These are phyloP conservation scores for Castanea sativa DNA, from an alignment of 306 rosid species.

Conservation along the genomic window DNA sequence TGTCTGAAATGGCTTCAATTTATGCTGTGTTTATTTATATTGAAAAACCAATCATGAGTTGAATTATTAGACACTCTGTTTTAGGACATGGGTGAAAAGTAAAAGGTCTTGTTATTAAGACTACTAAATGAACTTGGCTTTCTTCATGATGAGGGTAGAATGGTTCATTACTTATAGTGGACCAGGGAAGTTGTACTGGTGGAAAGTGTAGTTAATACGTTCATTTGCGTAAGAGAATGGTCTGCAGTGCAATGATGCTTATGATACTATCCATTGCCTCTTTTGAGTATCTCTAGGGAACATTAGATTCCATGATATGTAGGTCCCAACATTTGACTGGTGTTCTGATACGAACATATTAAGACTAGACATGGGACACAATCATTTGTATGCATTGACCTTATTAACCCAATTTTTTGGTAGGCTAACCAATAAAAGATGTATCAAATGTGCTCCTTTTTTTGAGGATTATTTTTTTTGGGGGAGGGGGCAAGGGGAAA, in stretches of 20 bases:
- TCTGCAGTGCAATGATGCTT: too few species aligned
- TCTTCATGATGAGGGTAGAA: too few species aligned
- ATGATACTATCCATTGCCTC: too few species aligned
- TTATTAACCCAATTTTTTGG: background rate
- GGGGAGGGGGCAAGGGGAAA: background rate
- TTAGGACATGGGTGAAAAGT: too few species aligned
- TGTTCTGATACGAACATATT: background rate
- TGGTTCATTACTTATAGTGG: too few species aligned
- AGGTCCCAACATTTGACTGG: background rate
- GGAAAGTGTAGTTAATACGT: too few species aligned
- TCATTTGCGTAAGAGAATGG: too few species aligned
- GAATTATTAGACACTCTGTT: background rate
- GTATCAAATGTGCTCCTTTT: background rate
- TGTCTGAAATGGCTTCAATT: background rate
- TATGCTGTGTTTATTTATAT: background rate
- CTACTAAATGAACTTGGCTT: too few species aligned
- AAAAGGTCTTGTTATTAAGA: too few species aligned
- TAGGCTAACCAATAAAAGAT: background rate
- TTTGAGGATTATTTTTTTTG: background rate
- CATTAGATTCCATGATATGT: background rate
- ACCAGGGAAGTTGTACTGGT: too few species aligned
- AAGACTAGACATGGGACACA: background rate
- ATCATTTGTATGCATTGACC: background rate
- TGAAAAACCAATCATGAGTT: background rate
- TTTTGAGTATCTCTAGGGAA: too few species aligned